Conservation (phyloP, 768 basidiomycete species). For the Auricularia sp. region DNA sequence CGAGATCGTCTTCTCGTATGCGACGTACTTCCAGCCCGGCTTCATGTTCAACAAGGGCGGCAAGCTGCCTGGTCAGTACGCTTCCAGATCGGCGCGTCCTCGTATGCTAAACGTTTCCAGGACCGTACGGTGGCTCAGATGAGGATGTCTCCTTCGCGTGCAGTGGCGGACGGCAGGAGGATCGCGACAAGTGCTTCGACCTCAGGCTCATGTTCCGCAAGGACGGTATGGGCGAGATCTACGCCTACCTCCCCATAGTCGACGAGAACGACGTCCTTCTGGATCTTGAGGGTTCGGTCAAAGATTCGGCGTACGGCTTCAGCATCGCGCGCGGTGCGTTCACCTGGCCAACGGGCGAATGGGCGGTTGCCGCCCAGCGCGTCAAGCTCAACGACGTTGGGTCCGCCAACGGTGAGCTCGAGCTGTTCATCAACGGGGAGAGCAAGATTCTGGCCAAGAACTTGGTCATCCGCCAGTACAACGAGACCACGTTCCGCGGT, state of each 20-base stretch:
- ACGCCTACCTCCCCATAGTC: slow-evolving; percentile 54
- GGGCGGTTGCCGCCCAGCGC: slow-evolving; percentile 59
- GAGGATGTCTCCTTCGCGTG: slow-evolving; percentile 39
- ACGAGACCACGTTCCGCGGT: slow-evolving; percentile 46
- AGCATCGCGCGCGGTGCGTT: slow-evolving; percentile 63
- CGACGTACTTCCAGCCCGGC: slow-evolving; percentile 49
- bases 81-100: slow-evolving; percentile 26
- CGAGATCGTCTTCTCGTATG: slow-evolving; percentile 53
- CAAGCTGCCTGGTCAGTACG: slow-evolving; percentile 56
- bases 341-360: slow-evolving; percentile 48
- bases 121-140: slow-evolving; percentile 38
- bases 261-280: slow-evolving; percentile 42
- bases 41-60: slow-evolving; percentile 59
- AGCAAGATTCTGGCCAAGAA: slow-evolving; percentile 51
- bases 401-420: slow-evolving; percentile 57
- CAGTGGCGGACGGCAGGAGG: slow-evolving; percentile 52
- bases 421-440: slow-evolving; percentile 56
- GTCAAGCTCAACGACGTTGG: slow-evolving; percentile 66
- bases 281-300: slow-evolving; percentile 38
- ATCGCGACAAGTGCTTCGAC: slow-evolving; percentile 50
- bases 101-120: slow-evolving; percentile 26
- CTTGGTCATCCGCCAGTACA: slow-evolving; percentile 43
- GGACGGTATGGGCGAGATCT: slow-evolving; percentile 51
- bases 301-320: slow-evolving; percentile 55
- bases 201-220: slow-evolving; percentile 39